Evolutionary conservation across 192 early-diverging fungal genomes (phyloP).

Genomic region (Coemansia sp.): DNA sequence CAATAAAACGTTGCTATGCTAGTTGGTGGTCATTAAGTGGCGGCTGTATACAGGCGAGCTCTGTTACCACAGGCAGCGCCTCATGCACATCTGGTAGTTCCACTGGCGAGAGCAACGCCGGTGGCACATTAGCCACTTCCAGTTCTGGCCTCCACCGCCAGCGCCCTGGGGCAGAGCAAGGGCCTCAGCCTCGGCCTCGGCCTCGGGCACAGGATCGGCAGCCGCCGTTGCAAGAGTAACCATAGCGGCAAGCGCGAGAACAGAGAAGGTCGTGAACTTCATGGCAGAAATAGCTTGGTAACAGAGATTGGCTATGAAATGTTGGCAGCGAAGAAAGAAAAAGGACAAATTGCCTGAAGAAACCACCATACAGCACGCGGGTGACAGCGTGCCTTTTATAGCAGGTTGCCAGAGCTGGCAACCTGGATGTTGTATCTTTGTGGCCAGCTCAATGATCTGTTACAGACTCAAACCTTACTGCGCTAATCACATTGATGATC

Average conservation of each 20-base stretch:
- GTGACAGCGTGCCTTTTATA: neutral
- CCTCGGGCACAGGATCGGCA: too few species aligned
- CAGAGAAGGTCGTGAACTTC: too few species aligned
- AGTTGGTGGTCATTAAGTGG: neutral
- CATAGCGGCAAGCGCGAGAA: too few species aligned
- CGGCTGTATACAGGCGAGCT: neutral
- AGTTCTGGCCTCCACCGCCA: neutral
- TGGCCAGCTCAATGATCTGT: neutral
- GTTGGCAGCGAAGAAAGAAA: neutral
- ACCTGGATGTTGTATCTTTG: neutral
- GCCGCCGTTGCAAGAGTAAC: too few species aligned
- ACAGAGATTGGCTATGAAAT: neutral
- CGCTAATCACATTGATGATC: neutral
- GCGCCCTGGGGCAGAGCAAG: too few species aligned
- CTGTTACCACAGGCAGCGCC: neutral
- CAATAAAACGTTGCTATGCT: neutral
- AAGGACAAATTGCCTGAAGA: neutral
- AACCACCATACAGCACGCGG: neutral
- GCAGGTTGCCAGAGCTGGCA: neutral
- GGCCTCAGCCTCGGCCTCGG: too few species aligned
- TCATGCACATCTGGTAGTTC: slow-evolving; percentile 14
- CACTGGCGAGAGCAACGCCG: neutral
- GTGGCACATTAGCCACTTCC: neutral
- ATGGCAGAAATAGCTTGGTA: neutral
- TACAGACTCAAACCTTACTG: neutral